Evolutionary conservation across 2,329 filamentous ascomycete genomes (phyloP).

Genomic region (Talaromyces sp.): DNA sequence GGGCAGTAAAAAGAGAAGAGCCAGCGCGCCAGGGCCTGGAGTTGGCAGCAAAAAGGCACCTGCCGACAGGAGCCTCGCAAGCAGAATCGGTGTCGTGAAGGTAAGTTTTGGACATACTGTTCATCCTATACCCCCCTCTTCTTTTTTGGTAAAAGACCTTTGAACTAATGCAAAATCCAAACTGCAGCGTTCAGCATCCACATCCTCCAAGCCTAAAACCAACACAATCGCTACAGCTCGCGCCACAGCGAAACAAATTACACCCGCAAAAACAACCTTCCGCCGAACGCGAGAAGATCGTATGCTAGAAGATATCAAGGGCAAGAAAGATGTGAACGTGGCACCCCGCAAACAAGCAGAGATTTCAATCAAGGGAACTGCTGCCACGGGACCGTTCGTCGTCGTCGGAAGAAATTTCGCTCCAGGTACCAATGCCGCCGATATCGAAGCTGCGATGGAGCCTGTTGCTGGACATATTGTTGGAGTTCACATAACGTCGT

Average conservation of each 20-base stretch:
- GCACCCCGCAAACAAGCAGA: conserved; percentile 26
- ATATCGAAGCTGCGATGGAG: conserved; percentile 61
- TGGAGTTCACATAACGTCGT: conserved; percentile 53
- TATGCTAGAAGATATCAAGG: conserved; percentile 31
- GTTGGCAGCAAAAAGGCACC: conserved; percentile 39
- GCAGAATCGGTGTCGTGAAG: conserved; percentile 59
- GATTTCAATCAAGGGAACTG: conserved; percentile 55
- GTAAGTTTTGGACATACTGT: conserved; percentile 27
- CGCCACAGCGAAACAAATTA: conserved; percentile 21
- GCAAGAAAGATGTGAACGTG: conserved; percentile 29
- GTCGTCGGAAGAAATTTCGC: conserved; percentile 63
- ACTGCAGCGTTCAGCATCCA: conserved; percentile 40
- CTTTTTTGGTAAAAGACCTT: neutral
- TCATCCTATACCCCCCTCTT: neutral
- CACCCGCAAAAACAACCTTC: conserved; percentile 20
- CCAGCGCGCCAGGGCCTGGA: conserved; percentile 46
- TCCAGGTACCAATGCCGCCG: conserved; percentile 62
- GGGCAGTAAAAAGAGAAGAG: conserved; percentile 49
- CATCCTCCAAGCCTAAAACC: conserved; percentile 36
- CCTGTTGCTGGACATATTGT: conserved; percentile 52
- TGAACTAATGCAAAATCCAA: conserved; percentile 1
- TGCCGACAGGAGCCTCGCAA: conserved; percentile 51
- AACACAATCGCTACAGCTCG: conserved; percentile 34
- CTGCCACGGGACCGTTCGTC: conserved; percentile 52
- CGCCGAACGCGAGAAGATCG: conserved; percentile 36